phyloP scores from a whole-genome alignment of 140 eudicot species.

The Oenanthe javanica region DNA sequence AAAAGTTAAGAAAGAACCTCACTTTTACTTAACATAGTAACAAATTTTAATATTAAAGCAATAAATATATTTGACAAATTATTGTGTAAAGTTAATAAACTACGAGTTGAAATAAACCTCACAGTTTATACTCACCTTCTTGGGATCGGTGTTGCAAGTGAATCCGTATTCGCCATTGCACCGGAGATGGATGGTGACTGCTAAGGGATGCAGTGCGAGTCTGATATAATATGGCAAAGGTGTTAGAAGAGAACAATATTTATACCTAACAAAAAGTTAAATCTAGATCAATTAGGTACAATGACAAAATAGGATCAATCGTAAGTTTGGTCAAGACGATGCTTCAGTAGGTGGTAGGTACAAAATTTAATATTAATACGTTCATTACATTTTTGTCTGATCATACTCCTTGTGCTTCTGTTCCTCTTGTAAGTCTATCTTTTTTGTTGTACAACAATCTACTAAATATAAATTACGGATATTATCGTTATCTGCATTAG shows the following conservation, averaged over 20 bases:
- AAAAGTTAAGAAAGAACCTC: background rate
- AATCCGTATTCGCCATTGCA: slow-evolving; percentile 6
- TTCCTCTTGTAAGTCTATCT: slow-evolving; percentile 57
- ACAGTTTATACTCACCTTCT: slow-evolving; percentile 2
- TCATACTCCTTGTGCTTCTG: slow-evolving; percentile 82
- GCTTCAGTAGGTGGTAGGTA: background rate
- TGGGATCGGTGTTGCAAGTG: slow-evolving; percentile 5
- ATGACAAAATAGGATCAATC: background rate
- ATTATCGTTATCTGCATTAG: background rate
- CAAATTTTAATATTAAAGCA: too few relatives aligned
- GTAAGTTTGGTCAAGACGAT: background rate
- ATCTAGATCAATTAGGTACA: background rate
- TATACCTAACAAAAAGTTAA: background rate
- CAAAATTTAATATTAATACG: background rate
- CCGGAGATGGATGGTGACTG: background rate
- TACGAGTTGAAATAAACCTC: background rate
- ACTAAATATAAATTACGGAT: background rate
- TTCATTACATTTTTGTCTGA: too few relatives aligned
- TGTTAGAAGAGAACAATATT: background rate
- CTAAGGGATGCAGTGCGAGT: background rate
- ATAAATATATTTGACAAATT: too few relatives aligned
- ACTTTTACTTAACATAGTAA: background rate
- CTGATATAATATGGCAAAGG: background rate
- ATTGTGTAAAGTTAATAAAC: background rate
- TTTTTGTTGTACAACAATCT: background rate